A percentile compares a stretch with the other conserved stretches of the same genome.
These are phyloP conservation scores for Fusarium falciforme DNA, from an alignment of 2,329 filamentous ascomycete genomes.

Conservation along the genomic window DNA sequence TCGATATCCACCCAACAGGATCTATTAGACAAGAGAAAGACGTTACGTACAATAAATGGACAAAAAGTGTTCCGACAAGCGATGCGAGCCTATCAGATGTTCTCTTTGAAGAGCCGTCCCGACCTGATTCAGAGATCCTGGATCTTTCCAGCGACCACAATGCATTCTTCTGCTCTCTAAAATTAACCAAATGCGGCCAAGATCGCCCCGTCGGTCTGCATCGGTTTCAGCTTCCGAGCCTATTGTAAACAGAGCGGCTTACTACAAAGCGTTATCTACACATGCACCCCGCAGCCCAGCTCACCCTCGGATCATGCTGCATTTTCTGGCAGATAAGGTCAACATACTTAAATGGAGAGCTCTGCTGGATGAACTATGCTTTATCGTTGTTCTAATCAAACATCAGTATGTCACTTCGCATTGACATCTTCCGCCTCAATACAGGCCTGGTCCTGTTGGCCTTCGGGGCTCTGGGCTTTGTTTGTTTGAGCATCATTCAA, in stretches of 20 bases:
- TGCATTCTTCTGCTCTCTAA: background rate
- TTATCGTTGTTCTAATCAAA: background rate
- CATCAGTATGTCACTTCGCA: background rate
- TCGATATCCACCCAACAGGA: background rate
- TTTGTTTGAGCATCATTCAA: background rate
- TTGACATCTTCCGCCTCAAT: background rate
- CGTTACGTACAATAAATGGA: background rate
- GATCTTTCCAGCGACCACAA: background rate
- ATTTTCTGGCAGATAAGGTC: background rate
- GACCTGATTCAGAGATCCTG: background rate
- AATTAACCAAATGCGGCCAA: background rate
- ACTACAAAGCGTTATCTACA: background rate
- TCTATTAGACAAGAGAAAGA: background rate
- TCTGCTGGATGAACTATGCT: background rate
- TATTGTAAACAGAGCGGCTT: background rate
- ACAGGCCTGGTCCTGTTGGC: background rate
- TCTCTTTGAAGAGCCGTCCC: background rate
- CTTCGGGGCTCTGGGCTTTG: background rate
- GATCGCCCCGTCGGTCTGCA: background rate
- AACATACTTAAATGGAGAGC: background rate
- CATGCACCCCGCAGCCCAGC: background rate
- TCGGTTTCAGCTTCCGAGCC: background rate
- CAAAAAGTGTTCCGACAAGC: too few species aligned
- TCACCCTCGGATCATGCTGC: background rate
- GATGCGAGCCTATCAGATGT: too few species aligned